Conservation (phyloP, 1,139 yeast genomes). For the Suhomyces ambrosiae region DNA sequence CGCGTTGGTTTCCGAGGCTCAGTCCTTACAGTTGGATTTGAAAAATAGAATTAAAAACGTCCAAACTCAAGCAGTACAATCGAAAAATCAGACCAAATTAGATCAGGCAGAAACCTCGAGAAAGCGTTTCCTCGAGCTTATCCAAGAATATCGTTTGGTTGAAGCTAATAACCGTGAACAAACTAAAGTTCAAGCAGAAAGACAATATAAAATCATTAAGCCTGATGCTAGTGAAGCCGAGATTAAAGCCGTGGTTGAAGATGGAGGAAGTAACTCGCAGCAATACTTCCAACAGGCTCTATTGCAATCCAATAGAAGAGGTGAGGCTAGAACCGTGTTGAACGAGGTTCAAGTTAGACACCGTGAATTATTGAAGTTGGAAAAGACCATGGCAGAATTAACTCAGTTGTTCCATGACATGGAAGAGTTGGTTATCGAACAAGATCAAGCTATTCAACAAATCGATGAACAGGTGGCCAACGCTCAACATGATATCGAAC, state of each 20-base stretch:
- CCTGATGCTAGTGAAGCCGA: conserved; percentile 92
- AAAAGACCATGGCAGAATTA: conserved; percentile 93
- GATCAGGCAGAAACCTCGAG: conserved; percentile 91
- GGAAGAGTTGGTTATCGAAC: conserved; percentile 96
- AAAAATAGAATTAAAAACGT: conserved; percentile 76
- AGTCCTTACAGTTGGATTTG: conserved; percentile 72
- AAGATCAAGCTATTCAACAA: conserved; percentile 84
- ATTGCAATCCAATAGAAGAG: conserved; percentile 88
- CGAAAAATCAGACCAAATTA: conserved; percentile 74
- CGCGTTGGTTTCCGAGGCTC: conserved; percentile 73
- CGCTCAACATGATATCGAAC: conserved; percentile 90
- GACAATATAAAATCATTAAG: conserved; percentile 89
- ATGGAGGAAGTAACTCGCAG: conserved; percentile 59
- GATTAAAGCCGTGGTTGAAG: conserved; percentile 80
- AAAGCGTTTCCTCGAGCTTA: conserved; percentile 79
- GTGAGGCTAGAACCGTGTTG: conserved; percentile 94
- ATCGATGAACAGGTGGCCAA: conserved; percentile 78
- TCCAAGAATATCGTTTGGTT: conserved; percentile 82
- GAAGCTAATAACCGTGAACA: conserved; percentile 87
- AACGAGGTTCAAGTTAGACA: conserved; percentile 97
- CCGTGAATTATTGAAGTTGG: conserved; percentile 91
- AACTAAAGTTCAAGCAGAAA: conserved; percentile 84
- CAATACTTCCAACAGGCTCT: conserved; percentile 95
- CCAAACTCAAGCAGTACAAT: conserved; percentile 64
- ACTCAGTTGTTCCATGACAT: conserved; percentile 93